Conservation (phyloP, 202 grass and related monocot genomes). For the Tripidium arundinaceum region DNA sequence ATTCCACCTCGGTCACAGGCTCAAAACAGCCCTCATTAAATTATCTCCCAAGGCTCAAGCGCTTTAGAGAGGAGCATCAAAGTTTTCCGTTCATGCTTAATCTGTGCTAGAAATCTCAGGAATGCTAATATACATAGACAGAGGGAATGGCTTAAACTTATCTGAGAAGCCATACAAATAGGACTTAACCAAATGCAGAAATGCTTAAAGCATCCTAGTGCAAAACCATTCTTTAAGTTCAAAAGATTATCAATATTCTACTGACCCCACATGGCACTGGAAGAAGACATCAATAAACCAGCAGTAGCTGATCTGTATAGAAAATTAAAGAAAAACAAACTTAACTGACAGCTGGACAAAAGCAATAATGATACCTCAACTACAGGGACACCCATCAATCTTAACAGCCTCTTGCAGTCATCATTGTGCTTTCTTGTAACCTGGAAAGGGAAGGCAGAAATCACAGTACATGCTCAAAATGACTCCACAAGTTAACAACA, state of each 20-base stretch:
- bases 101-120: background rate
- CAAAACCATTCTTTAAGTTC: too few species aligned
- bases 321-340: background rate
- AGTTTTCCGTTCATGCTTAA: background rate
- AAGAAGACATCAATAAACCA: too few species aligned
- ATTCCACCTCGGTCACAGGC: too few species aligned
- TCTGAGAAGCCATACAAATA: constrained; percentile 9
- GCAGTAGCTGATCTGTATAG: too few species aligned
- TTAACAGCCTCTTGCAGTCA: constrained; percentile 79
- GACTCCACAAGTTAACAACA: background rate
- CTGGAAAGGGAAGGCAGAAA: constrained; percentile 38
- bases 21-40: too few species aligned
- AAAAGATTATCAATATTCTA: too few species aligned
- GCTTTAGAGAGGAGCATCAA: background rate
- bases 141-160: background rate
- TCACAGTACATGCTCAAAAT: background rate
- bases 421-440: constrained; percentile 81
- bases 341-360: constrained; percentile 4
- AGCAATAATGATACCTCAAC: constrained; percentile 59
- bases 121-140: background rate
- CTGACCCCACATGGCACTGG: too few species aligned
- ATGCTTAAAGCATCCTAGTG: too few species aligned
- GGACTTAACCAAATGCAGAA: too few species aligned
- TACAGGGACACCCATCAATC: constrained; percentile 81
- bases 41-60: too few species aligned